These are phyloP conservation scores for Lepiota venenata DNA, from an alignment of 768 basidiomycete genomes.

Conservation along the genomic window DNA sequence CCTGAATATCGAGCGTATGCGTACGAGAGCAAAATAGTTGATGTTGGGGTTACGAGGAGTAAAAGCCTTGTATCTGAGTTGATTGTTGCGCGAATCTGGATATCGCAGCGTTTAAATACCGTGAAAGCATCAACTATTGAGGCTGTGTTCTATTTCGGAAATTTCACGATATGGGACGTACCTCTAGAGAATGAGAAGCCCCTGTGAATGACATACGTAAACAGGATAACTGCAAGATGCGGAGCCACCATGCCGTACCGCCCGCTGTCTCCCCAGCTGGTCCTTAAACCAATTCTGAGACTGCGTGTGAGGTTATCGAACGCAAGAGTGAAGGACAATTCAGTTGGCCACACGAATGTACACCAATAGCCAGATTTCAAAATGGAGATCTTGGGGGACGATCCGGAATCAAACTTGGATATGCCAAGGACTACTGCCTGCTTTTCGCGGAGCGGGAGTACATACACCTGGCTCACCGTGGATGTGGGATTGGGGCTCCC, in stretches of 20 bases:
- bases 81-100: background rate
- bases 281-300: background rate
- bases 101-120: background rate
- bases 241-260: slow-evolving; percentile 1
- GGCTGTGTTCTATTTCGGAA: background rate
- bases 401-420: background rate
- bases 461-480: background rate
- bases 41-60: background rate
- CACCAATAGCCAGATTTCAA: background rate
- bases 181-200: slow-evolving; percentile 5
- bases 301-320: slow-evolving; percentile 1
- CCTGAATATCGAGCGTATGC: slow-evolving; percentile 18
- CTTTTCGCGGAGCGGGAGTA: background rate
- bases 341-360: background rate
- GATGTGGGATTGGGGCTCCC: background rate
- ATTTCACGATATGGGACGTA: background rate
- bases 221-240: slow-evolving; percentile 4
- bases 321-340: background rate
- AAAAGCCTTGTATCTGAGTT: background rate
- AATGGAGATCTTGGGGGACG: background rate
- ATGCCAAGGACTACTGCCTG: background rate
- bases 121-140: background rate
- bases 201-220: background rate
- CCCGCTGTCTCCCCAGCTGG: background rate
- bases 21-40: background rate